Evolutionary conservation across 2,329 filamentous ascomycete genomes (phyloP), one percentile per base, ranked within the genome.

Genomic region (Colletotrichum sublineola): DNA sequence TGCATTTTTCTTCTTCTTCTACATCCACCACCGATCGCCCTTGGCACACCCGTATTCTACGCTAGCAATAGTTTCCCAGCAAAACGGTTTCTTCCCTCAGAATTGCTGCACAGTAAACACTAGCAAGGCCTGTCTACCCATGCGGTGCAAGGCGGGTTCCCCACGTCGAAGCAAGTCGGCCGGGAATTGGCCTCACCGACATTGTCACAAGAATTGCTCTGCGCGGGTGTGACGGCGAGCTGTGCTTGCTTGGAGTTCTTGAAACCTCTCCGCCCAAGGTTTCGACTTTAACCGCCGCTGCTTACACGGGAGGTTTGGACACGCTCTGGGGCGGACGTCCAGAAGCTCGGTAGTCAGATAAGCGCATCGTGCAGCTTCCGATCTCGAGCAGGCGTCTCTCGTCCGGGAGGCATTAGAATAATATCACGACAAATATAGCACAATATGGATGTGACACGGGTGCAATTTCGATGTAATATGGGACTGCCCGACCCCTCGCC

Each of bases 41-140:
- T 31, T 29, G 58, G 58, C 68, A 58, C 44, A 63, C 31, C 29
- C 31, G 42, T 20, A 20, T 33, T 40, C 40, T 46, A 53, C 56
- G 46, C 63, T 56, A 33, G 65, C 46, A 68, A 63, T 71, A 63
- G 68, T 20, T n/a, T 36, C 55, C 63, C 57, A 38, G 57, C 42
- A 44, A 58, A n/a, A 15, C 36, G 38, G 44, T 9, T n/a, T 29
- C 18, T 62, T 31, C 24, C 63, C 36, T 18, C 46, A 33, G 33
- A 53, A n/a, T 60, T 46, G 38, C 15, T 48, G 42, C 29, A 57
- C 18, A 42, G 46, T 50, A 46, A 40, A 42, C 18, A 12, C 68
- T 68, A 48, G 52, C 65, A 18, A 71, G 65, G 57, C 52, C 57
- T 58, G 38, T 36, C 40, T 44, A 11, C 20, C 20, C 18, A 46